Percentiles rank a stretch among this genome's conserved stretches.
Conservation (phyloP, 2,329 filamentous ascomycete genomes). For the Sclerotinia spermophila region DNA sequence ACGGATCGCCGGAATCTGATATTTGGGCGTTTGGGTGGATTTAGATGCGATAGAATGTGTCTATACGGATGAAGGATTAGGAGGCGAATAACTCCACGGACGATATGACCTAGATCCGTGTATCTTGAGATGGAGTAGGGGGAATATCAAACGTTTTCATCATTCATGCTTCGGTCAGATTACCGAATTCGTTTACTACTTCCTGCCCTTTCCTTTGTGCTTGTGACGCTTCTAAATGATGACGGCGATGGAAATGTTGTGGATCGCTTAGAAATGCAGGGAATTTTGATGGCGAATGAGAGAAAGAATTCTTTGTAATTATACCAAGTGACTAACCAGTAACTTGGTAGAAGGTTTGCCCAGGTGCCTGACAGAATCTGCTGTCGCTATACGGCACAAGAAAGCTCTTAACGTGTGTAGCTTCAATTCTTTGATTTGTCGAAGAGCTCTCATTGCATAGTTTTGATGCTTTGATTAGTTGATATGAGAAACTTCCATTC, state of each 20-base stretch:
- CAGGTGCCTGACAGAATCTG: background rate
- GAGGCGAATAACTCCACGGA: background rate
- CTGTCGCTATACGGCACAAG: background rate
- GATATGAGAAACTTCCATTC: background rate
- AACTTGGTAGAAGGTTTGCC: background rate
- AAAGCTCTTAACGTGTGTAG: no score
- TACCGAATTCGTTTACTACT: background rate
- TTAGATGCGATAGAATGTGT: background rate
- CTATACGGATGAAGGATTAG: background rate
- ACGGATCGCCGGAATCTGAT: background rate
- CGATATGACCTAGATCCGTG: background rate
- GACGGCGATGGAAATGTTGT: slow-evolving; percentile 3
- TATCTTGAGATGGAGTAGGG: background rate
- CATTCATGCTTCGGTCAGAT: background rate
- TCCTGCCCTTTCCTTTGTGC: slow-evolving; percentile 9
- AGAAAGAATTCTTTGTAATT: slow-evolving; percentile 1
- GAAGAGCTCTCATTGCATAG: background rate
- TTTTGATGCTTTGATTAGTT: background rate
- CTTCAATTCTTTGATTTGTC: background rate
- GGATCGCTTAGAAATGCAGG: background rate
- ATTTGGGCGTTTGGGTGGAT: background rate
- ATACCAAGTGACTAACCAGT: background rate
- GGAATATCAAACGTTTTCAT: background rate
- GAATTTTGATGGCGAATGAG: background rate
- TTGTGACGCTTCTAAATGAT: background rate